A percentile compares a stretch with the other conserved stretches of the same genome.
These are phyloP conservation scores for Fusarium papillatum DNA, from an alignment of 2,329 filamentous ascomycete genomes.

Conservation along the genomic window DNA sequence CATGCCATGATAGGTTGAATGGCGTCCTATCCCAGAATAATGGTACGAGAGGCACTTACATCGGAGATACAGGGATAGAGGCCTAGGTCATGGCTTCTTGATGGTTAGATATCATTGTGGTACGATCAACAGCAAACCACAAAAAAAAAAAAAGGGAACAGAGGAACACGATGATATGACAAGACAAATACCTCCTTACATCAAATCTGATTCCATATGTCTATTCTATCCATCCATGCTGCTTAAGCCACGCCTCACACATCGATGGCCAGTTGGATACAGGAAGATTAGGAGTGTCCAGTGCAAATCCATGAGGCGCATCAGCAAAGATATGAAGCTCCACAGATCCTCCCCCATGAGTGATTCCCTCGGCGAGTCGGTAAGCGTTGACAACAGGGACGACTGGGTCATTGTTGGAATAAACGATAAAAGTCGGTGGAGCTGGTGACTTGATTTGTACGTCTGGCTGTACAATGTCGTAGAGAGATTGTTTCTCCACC, in stretches of 20 bases:
- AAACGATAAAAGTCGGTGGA: conserved; percentile 35
- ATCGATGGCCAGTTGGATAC: conserved; percentile 37
- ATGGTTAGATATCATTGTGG: too few species aligned
- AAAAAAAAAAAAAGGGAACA: not conserved
- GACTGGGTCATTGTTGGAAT: conserved; percentile 41
- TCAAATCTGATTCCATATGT: rapidly evolving
- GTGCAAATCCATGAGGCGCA: conserved; percentile 38
- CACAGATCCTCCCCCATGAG: conserved; percentile 20
- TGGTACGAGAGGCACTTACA: too few species aligned
- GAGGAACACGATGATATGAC: not conserved
- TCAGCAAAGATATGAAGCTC: conserved; percentile 40
- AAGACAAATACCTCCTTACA: not conserved
- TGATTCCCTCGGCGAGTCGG: conserved; percentile 32
- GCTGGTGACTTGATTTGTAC: conserved; percentile 26
- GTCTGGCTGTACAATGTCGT: conserved; percentile 37
- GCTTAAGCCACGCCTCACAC: conserved; percentile 39
- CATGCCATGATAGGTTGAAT: too few species aligned
- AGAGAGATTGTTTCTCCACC: conserved; percentile 36
- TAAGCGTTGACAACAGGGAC: conserved; percentile 38
- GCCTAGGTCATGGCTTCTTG: too few species aligned
- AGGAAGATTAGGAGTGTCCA: conserved; percentile 30
- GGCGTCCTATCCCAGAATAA: too few species aligned
- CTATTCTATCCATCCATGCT: conserved; percentile 24
- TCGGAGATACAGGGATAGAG: too few species aligned
- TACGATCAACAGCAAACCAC: not conserved